Evolutionary conservation across 2,329 filamentous ascomycete species (phyloP), one percentile per base, ranked within the genome.

Genomic region (Incumbomyces lentus): DNA sequence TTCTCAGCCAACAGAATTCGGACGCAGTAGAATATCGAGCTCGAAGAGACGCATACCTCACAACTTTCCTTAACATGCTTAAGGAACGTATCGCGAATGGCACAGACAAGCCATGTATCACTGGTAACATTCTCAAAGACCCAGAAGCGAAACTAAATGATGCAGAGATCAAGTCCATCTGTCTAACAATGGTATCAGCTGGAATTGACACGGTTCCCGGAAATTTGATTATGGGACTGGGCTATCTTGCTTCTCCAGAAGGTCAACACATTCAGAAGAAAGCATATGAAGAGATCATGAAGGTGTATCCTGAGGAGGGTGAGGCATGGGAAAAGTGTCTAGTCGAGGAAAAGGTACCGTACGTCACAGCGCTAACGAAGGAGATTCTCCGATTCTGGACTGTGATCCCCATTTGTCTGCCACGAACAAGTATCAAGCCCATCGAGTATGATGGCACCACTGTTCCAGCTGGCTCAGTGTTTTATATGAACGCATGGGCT

Each of bases 141-240:
- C 78, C 79, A 0, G 79, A 82, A 34, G 78, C 80, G 0, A 81
- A 83, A 53, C 63, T 90, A 44, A 82, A 83, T 52, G 73, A 79
- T 52, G 82, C 77, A 11, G 86, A 89, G 62, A 73, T 89, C 41
- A 86, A 84, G 63, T 85, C 82, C 2, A 86, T 92, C 55, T 86
- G 85, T 60, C 65, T 92, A 18, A 87, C 84, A 18, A 88, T 90
- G 77, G 82, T 90, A 0, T 84, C 81, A 1, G 86, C 84, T 0
- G 86, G 86, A 14, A 75, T 90, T 13, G 86, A 92, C 60, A 92
- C 86, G 0, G 81, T 92, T 1, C 83, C 86, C 0, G 83, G 80
- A 10, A 89, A 88, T 51, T 66, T 90, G 8, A 81, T 87, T 57
- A 86, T 87, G 82, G 81, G 81, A 11, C 77, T 90, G 37, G 86